Evolutionary conservation across 495 filamentous ascomycete genomes (phyloP), one percentile per base, ranked within the genome.

Genomic region (Talaromyces liani): DNA sequence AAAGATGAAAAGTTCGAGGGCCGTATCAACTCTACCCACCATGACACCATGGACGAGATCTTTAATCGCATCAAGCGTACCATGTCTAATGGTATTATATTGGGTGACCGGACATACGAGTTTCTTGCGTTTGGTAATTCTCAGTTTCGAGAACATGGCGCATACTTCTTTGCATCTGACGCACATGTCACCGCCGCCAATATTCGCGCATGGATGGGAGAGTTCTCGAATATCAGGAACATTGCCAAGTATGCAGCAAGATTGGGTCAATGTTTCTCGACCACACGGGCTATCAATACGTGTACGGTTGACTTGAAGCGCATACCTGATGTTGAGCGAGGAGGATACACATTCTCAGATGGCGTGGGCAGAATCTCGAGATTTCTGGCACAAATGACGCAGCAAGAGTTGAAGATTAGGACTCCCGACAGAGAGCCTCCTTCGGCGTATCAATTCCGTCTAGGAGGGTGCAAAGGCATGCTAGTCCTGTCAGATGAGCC

Each of bases 71-170:
- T 96, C 65, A 86, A 85, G 67, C 80, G 86, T 54, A 84, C 89
- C 4, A 68, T 98, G 67, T 76, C 73, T 6, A 85, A 93, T 51
- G 94, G 94, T 6, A 96, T 99, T 64, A 77, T 74, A 1, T 86
- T 99, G 59, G 94, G 90, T 12, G 85, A 85, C 65, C 86, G 89
- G 12, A 87, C 85, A 66, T 99, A 90, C 71, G 83, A 95, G 69
- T 97, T 97, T 66, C 85, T 99, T 24, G 93, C 95, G 5, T 96
- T 92, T 71, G 93, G 94, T 0, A 98, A 96, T 71, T 97, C 93
- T 0, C 94, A 98, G 66, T 89, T 99, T 63, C 85, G 94, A 14
- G 93, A 98, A 70, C 86, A 92, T 70, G 91, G 92, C 0, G 93
- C 93, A 1, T 98, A 93, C 67, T 96, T 99, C 73, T 97, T 89